Base-by-base conservation (phyloP, 108 stramenopile genomes). In the Fragilariopsis cylindrus region DNA sequence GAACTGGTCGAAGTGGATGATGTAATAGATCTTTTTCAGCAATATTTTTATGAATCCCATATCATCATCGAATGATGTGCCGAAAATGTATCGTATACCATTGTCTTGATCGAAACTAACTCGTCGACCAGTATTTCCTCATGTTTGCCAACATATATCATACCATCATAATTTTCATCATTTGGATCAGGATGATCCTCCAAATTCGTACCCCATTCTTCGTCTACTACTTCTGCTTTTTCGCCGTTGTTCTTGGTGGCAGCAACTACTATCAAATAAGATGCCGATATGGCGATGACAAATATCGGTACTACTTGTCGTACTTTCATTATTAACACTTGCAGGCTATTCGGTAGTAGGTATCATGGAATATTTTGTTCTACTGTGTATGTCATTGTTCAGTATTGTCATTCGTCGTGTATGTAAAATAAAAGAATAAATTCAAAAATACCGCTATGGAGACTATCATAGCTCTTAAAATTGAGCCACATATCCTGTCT, bases 141-240 rank as follows among this genome's bases (percentile, higher is more conserved):
- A 49, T 70, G 70, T 45, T 72, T 74, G 12, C 87, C 84, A 13
- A 88, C 72, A 66, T 91, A 91, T 54, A 90, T 81, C 92, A 94
- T 94, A 56, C 78, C 82, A 0, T 86, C 72, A 57, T 90, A 84
- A 54, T 94, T 58, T 80, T 94, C 90, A 46, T 88, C 86, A 71
- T 94, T 94, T 57, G 90, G 90, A 74, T 94, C 92, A 21, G 92
- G 92, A 78, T 94, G 92, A 44, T 81, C 76, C 46, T 89, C 90
- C 47, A 84, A 47, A 58, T 84, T 79, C 70, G 81, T 72, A 39
- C 81, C 86, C 45, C 80, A 46, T 48, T 83, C 79, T 40, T 79
- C 74, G 53, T 84, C 71, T 30, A 30, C 30, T 30, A 30, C 1
- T 30, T 30, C 30, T 30, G 2, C 30, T 30, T 30, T 30, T 4